These are phyloP conservation scores for Curvularia hawaiiensis DNA, from an alignment of 2,329 filamentous ascomycete genomes.

Conservation along the genomic window DNA sequence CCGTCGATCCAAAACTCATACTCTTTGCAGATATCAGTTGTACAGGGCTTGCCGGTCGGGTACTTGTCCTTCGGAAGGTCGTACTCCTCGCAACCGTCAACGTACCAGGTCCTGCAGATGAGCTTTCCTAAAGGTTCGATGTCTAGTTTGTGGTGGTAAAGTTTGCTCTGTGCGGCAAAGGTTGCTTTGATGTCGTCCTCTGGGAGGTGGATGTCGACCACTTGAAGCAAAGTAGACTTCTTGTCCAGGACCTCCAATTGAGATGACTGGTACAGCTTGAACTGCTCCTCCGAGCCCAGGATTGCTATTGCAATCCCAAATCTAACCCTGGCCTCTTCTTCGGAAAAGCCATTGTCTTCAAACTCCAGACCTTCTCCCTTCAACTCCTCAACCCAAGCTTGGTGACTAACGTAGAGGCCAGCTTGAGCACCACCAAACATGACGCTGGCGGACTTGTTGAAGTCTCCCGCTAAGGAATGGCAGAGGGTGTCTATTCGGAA, in stretches of 20 bases:
- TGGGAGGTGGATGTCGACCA: constrained; percentile 56
- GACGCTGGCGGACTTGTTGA: constrained; percentile 76
- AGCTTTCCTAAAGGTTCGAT: constrained; percentile 61
- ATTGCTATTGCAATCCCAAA: constrained; percentile 58
- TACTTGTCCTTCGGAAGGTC: constrained; percentile 47
- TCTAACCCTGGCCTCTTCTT: constrained; percentile 55
- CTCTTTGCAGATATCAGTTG: constrained; percentile 45
- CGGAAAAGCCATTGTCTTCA: constrained; percentile 48
- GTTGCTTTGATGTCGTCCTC: constrained; percentile 53
- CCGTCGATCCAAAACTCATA: constrained; percentile 72
- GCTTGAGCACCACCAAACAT: constrained; percentile 66
- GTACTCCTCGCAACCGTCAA: constrained; percentile 48
- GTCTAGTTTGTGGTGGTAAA: constrained; percentile 40
- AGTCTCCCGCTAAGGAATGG: constrained; percentile 70
- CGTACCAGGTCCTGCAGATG: constrained; percentile 56
- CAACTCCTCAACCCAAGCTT: constrained; percentile 49
- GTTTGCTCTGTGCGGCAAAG: constrained; percentile 49
- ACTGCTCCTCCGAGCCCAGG: constrained; percentile 51
- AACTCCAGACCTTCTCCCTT: constrained; percentile 24
- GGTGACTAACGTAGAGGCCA: constrained; percentile 48
- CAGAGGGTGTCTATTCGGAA: constrained; percentile 61
- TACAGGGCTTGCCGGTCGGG: constrained; percentile 26
- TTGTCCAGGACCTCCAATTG: constrained; percentile 25
- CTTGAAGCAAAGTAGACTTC: constrained; percentile 44
- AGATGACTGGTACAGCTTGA: constrained; percentile 38